Evolutionary conservation across 805 yeast species (phyloP), one percentile per base, ranked within the genome.

Genomic region (Spathaspora passalidarum): DNA sequence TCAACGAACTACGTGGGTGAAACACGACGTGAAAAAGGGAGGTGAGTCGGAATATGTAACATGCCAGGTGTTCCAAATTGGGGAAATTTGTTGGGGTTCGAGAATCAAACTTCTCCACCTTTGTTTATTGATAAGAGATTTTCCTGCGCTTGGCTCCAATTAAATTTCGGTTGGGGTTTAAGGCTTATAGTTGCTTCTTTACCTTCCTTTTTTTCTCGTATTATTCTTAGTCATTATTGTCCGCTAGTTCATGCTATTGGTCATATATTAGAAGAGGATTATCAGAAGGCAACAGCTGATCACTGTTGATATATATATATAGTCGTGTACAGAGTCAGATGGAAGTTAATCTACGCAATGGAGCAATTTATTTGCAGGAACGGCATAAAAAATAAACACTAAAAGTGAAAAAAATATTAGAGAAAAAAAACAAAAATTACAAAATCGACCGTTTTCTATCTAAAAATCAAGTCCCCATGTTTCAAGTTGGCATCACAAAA

Each of bases 41-140:
- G n/a, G 16, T 7, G 14, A 29, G 13, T 29, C 34, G 34, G 34
- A 29, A n/a, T 29, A 29, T 29, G 6, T 29, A 29, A 29, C 13
- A 29, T 3, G 13, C 5, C 13, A 17, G 14, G 13, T n/a, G 14
- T 29, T 29, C 34, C 34, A 29, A 13, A 29, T n/a, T 13, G 34
- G 34, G 34, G 34, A 29, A 29, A 29, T n/a, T 29, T 29, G 34
- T 29, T 29, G 34, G 34, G 34, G 34, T 29, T 29, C 34, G 34
- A 29, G 34, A 29, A n/a, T 4, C 34, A 6, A 29, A 13, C 16
- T 29, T 29, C 34, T 29, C 34, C 34, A 29, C 34, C 16, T 29
- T 11, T 29, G 17, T n/a, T 29, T 29, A n/a, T 29, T 29, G 34
- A 29, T 29, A 29, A 29, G 34, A 29, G 25, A 9, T 22, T 22